Conservation (phyloP, 805 yeast species). For the Metschnikowia continentalis region DNA sequence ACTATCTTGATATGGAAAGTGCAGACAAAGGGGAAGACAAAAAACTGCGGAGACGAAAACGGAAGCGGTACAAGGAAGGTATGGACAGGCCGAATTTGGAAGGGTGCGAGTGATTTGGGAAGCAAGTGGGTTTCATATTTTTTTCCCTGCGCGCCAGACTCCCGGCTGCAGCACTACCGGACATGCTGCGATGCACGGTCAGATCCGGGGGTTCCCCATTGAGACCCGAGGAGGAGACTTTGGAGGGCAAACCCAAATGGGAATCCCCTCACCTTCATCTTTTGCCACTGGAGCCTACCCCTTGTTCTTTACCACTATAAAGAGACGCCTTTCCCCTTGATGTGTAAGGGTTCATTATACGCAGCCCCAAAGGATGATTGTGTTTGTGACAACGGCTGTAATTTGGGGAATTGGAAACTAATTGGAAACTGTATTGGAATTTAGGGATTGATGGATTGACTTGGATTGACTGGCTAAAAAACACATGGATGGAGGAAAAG, state of each 20-base stretch:
- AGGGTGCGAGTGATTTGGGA: conserved; percentile 1
- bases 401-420: too few species aligned
- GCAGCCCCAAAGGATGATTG: too few species aligned
- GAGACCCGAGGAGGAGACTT: background rate
- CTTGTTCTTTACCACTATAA: background rate
- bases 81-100: background rate
- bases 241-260: too few species aligned
- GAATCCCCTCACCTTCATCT: too few species aligned
- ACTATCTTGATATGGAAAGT: background rate
- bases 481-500: too few species aligned
- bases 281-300: background rate
- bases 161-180: background rate
- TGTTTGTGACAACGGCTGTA: too few species aligned
- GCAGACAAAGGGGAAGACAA: background rate
- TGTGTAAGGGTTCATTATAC: too few species aligned
- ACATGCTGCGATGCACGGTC: background rate
- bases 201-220: background rate
- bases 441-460: too few species aligned
- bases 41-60: background rate
- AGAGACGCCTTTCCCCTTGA: too few species aligned
- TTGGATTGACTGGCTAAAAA: too few species aligned
- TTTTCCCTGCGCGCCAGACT: conserved; percentile 2
- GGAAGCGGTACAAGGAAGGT: background rate
- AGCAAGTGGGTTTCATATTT: conserved; percentile 2
- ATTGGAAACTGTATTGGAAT: too few species aligned